These are phyloP conservation scores for Sarocladiaceae sp. DNA, from an alignment of 2,329 filamentous ascomycete genomes.

Conservation along the genomic window DNA sequence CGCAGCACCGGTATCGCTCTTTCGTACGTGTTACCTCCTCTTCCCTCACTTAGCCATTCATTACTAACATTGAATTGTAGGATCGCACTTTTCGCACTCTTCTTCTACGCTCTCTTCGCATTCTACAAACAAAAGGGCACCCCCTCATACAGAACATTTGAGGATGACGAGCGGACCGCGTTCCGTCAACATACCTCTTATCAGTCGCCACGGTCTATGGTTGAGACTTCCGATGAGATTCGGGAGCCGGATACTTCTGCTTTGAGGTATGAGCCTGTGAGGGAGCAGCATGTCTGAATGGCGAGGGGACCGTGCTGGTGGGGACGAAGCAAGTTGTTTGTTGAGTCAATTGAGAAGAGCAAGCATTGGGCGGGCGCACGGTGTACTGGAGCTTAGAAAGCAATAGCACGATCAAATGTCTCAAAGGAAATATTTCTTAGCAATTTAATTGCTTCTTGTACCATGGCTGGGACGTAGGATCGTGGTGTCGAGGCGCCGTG, in stretches of 20 bases:
- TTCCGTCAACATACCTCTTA: neutral
- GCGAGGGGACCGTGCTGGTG: too few relatives aligned
- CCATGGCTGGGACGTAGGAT: too few relatives aligned
- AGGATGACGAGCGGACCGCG: neutral
- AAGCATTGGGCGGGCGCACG: too few relatives aligned
- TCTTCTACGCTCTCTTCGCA: neutral
- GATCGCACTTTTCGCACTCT: neutral
- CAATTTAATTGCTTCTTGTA: too few relatives aligned
- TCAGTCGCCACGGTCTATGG: neutral
- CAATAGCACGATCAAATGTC: too few relatives aligned
- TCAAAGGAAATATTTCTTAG: too few relatives aligned
- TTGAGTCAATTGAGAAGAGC: too few relatives aligned
- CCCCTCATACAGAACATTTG: neutral
- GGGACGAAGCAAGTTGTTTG: too few relatives aligned
- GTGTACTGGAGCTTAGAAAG: too few relatives aligned
- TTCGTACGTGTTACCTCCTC: neutral
- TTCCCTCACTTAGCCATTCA: neutral
- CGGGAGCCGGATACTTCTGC: neutral
- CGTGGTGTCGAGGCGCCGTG: too few relatives aligned
- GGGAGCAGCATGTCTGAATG: too few relatives aligned
- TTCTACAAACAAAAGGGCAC: neutral
- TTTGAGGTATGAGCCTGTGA: neutral
- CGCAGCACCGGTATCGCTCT: neutral
- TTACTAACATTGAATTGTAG: neutral
- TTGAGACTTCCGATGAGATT: neutral